phyloP scores from a whole-genome alignment of 176 grass and related monocot genomes.

The Oryza longistaminata region DNA sequence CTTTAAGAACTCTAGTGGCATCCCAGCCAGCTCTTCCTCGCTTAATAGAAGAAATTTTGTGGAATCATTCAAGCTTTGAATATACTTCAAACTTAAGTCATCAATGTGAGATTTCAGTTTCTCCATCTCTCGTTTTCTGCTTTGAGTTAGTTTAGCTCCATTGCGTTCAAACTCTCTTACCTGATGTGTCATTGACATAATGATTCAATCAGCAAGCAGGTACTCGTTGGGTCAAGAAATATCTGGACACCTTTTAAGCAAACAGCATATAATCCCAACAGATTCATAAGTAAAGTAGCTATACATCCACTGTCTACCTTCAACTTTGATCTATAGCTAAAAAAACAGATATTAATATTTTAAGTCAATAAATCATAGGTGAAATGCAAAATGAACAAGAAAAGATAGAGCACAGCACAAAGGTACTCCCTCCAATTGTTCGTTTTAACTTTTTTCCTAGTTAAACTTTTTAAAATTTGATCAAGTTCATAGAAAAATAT shows the following conservation, averaged over 20 bases:
- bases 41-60: slow-evolving; percentile 68
- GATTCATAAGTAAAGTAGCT: slow-evolving; percentile 2
- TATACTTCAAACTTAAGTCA: slow-evolving; percentile 77
- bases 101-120: slow-evolving; percentile 70
- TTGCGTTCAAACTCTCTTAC: slow-evolving; percentile 89
- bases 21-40: slow-evolving; percentile 77
- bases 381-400: slow-evolving; percentile 11
- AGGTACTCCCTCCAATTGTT: not conserved
- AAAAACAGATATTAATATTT: not conserved
- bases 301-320: not conserved
- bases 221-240: slow-evolving; percentile 19
- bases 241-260: not conserved
- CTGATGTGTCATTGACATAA: slow-evolving; percentile 54
- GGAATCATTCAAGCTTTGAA: slow-evolving; percentile 69
- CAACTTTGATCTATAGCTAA: slow-evolving; percentile 17
- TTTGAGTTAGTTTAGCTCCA: slow-evolving; percentile 68
- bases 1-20: slow-evolving; percentile 86
- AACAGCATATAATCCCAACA: not conserved
- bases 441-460: too few relatives aligned
- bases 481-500: too few relatives aligned
- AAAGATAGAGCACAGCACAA: not conserved
- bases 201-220: slow-evolving; percentile 40
- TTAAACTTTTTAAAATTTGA: too few relatives aligned
- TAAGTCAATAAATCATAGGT: slow-evolving; percentile 2
- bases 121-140: slow-evolving; percentile 82